These are phyloP conservation scores for Talaromyces amestolkiae DNA, from an alignment of 2,329 filamentous ascomycete genomes.

Conservation along the genomic window DNA sequence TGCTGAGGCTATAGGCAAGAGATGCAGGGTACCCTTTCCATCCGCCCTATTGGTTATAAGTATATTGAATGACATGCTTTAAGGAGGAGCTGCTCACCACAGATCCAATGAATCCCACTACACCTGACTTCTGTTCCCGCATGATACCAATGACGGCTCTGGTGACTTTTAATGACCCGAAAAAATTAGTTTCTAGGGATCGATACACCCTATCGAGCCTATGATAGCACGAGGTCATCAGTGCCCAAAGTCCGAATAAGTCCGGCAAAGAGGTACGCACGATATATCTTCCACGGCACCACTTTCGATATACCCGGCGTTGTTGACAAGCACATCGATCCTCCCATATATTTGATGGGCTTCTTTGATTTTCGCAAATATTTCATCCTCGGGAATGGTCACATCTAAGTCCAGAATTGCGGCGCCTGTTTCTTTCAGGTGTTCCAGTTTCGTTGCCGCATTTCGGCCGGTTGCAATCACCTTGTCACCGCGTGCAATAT, in stretches of 20 bases:
- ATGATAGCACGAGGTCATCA: background rate
- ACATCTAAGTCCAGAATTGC: constrained; percentile 14
- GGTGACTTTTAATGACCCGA: constrained; percentile 28
- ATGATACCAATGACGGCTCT: constrained; percentile 27
- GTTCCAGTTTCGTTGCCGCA: constrained; percentile 15
- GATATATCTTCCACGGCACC: constrained; percentile 16
- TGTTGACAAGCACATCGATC: constrained; percentile 17
- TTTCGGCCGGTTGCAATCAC: constrained; percentile 17
- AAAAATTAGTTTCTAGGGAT: constrained; percentile 26
- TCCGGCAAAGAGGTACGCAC: background rate
- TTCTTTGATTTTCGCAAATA: constrained; percentile 9
- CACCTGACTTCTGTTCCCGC: constrained; percentile 25
- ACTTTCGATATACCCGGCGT: constrained; percentile 17
- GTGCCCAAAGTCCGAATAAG: background rate
- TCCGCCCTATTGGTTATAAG: constrained; percentile 24
- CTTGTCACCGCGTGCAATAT: constrained; percentile 13
- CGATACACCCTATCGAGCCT: constrained; percentile 14
- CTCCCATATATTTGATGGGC: constrained; percentile 12
- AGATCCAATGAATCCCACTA: constrained; percentile 27
- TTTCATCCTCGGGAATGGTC: constrained; percentile 13
- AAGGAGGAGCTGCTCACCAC: constrained; percentile 3
- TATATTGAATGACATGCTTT: background rate
- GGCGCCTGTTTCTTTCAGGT: constrained; percentile 14
- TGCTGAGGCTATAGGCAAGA: constrained; percentile 28
- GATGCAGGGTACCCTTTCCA: constrained; percentile 23